phyloP scores from a whole-genome alignment of 2,329 filamentous ascomycete genomes.

The Xenosphaeropsis pyriputrescens region DNA sequence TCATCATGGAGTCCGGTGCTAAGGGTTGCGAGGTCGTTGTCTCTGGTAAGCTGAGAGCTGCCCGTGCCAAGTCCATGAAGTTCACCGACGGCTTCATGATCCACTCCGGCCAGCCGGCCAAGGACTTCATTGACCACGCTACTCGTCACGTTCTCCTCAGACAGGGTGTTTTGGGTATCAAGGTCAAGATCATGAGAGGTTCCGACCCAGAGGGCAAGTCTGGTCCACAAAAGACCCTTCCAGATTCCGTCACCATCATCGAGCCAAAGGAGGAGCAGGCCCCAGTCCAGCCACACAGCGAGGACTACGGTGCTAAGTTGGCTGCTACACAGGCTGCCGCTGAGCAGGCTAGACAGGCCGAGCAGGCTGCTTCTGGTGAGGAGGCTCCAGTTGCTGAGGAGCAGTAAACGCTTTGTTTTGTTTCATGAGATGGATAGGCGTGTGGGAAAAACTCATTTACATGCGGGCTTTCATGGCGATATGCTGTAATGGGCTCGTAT shows the following conservation, averaged over 20 bases:
- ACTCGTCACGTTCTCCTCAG: constrained; percentile 99
- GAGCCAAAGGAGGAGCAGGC: constrained; percentile 99
- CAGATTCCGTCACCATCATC: constrained; percentile 98
- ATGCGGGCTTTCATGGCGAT: constrained; percentile 13
- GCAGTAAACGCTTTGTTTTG: constrained; percentile 14
- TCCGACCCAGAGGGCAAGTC: constrained; percentile 99
- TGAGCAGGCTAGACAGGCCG: constrained; percentile 38
- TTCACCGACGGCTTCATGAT: constrained; percentile 99
- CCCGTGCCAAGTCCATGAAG: constrained; percentile 99
- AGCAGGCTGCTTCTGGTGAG: constrained; percentile 30
- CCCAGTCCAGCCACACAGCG: constrained; percentile 86
- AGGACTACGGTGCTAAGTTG: constrained; percentile 97
- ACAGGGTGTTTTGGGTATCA: constrained; percentile 99
- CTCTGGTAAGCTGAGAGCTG: constrained; percentile 96
- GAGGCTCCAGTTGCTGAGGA: constrained; percentile 30
- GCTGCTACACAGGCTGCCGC: constrained; percentile 53
- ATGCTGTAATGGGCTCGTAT: constrained; percentile 15
- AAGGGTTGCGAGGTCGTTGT: constrained; percentile 99
- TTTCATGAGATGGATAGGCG: constrained; percentile 12
- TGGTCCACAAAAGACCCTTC: constrained; percentile 91
- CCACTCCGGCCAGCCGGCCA: constrained; percentile 98
- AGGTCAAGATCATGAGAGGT: constrained; percentile 99
- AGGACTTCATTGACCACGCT: constrained; percentile 98
- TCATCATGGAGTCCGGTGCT: constrained; percentile 99
- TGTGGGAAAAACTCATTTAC: constrained; percentile 14